Conservation (phyloP, 345 rosid species). For the Heritiera fomes region DNA sequence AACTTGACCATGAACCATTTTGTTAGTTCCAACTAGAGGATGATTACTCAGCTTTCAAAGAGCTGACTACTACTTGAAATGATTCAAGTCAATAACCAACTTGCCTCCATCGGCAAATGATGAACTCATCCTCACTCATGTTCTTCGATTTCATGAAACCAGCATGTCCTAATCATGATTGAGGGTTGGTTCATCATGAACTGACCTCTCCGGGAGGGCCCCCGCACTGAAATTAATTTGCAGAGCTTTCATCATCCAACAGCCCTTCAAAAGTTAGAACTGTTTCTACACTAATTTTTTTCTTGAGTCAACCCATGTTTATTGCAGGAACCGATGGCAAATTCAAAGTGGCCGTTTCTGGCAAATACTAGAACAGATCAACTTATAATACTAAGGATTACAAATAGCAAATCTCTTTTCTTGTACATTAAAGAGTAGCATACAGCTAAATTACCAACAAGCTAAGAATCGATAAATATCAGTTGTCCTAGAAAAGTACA, state of each 20-base stretch:
- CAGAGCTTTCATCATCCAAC: not conserved
- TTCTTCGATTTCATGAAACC: not conserved
- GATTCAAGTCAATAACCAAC: constrained; percentile 11
- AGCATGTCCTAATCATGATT: constrained; percentile 9
- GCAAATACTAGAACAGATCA: constrained; percentile 23
- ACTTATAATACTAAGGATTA: constrained; percentile 27
- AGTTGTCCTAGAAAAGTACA: constrained; percentile 32
- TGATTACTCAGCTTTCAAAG: constrained; percentile 10
- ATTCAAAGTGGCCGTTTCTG: not conserved
- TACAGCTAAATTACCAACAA: constrained; percentile 28
- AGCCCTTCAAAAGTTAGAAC: not conserved
- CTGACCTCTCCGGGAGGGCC: not conserved
- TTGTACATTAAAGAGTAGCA: constrained; percentile 25
- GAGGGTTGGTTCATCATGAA: not conserved
- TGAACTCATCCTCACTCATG: constrained; percentile 11
- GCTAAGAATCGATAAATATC: constrained; percentile 30
- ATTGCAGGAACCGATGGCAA: not conserved
- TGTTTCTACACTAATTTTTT: not conserved
- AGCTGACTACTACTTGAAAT: constrained; percentile 18
- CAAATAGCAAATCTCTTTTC: constrained; percentile 31
- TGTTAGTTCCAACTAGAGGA: not conserved
- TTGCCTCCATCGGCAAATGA: not conserved
- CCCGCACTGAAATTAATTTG: not conserved
- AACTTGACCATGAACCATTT: not conserved
- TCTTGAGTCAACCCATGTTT: not conserved